Evolutionary conservation across 306 rosid species (phyloP).

Genomic region (Quercus suber): DNA sequence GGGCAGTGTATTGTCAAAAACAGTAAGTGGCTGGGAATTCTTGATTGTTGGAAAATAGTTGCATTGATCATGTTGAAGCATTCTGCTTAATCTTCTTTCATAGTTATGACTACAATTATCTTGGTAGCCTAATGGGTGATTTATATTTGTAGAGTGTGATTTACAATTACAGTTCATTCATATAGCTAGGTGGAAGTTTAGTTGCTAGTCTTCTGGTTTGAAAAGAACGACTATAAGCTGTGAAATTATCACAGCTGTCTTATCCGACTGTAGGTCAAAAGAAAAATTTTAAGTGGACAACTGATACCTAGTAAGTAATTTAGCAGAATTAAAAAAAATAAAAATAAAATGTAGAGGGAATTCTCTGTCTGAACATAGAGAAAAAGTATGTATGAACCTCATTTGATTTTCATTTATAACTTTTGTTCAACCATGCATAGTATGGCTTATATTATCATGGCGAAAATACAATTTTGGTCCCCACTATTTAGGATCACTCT

Average conservation of each 20-base stretch:
- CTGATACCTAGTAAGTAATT: no score
- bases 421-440: not conserved
- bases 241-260: no score
- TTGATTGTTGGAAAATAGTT: not conserved
- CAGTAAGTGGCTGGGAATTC: constrained; percentile 24
- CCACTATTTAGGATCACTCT: no score
- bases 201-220: no score
- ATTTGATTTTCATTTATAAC: not conserved
- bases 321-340: no score
- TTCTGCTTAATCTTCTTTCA: not conserved
- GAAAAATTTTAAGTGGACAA: no score
- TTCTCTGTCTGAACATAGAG: not conserved
- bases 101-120: not conserved
- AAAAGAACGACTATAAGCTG: no score
- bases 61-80: not conserved
- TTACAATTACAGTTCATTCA: not conserved
- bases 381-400: not conserved
- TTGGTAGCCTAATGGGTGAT: not conserved
- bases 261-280: no score
- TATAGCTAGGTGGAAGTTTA: no score
- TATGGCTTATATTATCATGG: not conserved
- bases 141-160: not conserved
- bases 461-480: no score
- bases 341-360: no score
- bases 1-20: constrained; percentile 29